phyloP scores from a whole-genome alignment of 306 rosid species.

The Acacia melanoxylon region DNA sequence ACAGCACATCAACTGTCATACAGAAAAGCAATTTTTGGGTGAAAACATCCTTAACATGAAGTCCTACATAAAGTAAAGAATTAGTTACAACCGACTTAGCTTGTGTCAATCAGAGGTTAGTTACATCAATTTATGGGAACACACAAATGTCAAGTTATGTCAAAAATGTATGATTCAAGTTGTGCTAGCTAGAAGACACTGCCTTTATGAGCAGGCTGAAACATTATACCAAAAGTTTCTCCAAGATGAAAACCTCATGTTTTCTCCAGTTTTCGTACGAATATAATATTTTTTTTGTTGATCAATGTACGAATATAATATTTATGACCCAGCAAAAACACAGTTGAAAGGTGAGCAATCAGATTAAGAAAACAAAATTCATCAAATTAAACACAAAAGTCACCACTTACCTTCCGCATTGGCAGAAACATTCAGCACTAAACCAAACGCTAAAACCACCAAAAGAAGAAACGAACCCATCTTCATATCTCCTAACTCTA shows the following conservation, averaged over 20 bases:
- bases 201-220: no score
- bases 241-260: no score
- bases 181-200: no score
- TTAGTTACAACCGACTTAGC: background rate
- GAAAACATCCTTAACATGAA: background rate
- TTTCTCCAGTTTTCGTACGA: no score
- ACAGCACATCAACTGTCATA: background rate
- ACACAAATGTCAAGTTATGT: no score
- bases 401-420: background rate
- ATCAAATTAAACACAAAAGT: background rate
- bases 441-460: background rate
- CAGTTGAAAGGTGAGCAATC: constrained; percentile 26
- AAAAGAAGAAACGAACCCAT: background rate
- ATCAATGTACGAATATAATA: no score
- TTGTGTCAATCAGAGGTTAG: no score
- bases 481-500: background rate
- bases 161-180: no score
- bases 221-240: no score
- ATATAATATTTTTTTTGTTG: no score
- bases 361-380: constrained; percentile 27
- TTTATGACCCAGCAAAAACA: background rate
- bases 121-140: no score
- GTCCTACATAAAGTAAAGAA: background rate
- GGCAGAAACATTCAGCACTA: background rate
- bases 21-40: background rate